phyloP scores from a whole-genome alignment of 345 rosid genomes.

The Gynandropsis gynandra region DNA sequence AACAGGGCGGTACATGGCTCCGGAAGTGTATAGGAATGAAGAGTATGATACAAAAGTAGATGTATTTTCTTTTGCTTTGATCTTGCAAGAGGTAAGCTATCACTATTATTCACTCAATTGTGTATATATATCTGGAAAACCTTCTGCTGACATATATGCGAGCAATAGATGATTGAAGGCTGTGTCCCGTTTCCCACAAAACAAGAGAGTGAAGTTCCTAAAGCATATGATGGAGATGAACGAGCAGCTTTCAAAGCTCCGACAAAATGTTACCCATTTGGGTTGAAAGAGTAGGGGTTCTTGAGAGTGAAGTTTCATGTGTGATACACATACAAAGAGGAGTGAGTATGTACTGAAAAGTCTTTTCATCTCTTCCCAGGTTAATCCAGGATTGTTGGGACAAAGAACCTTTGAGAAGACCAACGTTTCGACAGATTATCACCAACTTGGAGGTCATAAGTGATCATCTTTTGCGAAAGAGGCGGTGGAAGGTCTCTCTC shows the following conservation, averaged over 20 bases:
- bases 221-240: constrained; percentile 55
- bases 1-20: constrained; percentile 76
- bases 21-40: constrained; percentile 71
- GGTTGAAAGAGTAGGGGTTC: constrained; percentile 52
- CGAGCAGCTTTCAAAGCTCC: constrained; percentile 75
- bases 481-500: constrained; percentile 51
- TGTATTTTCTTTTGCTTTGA: constrained; percentile 74
- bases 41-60: constrained; percentile 79
- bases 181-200: constrained; percentile 49
- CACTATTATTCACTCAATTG: neutral
- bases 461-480: constrained; percentile 34
- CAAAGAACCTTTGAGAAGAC: constrained; percentile 55
- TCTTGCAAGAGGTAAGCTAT: constrained; percentile 65
- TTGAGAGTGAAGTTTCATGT: neutral
- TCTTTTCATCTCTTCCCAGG: constrained; percentile 27
- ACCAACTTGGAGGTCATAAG: constrained; percentile 39
- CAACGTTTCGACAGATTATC: constrained; percentile 59
- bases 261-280: constrained; percentile 44
- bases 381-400: constrained; percentile 73
- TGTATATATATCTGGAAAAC: too few species aligned
- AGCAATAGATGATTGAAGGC: constrained; percentile 73
- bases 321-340: neutral
- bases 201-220: constrained; percentile 64
- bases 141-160: constrained; percentile 2
- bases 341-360: neutral